Percentiles rank a stretch among this genome's conserved stretches.
Evolutionary conservation across 208 protist genomes (phyloP).

Genomic region (Leishmania lainsoni): DNA sequence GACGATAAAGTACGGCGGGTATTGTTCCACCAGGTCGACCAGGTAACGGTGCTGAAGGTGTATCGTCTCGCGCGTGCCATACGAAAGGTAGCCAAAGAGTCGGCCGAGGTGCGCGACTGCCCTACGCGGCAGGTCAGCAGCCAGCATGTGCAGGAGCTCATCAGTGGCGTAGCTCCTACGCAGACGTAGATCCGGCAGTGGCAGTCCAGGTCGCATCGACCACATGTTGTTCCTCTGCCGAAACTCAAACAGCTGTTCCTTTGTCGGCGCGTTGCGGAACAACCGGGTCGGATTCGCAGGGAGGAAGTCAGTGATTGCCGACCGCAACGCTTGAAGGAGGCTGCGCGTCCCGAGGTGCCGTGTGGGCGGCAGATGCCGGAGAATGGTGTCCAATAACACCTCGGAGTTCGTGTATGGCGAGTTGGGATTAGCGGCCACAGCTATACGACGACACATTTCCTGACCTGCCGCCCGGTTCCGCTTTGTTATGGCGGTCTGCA

Average conservation of each 20-base stretch:
- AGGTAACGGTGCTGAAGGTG: constrained; percentile 26
- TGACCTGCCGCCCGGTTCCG: constrained; percentile 22
- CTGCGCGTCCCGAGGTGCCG: constrained; percentile 47
- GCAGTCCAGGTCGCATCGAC: constrained; percentile 50
- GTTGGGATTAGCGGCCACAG: constrained; percentile 43
- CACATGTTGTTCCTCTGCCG: constrained; percentile 43
- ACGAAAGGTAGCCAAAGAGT: constrained; percentile 47
- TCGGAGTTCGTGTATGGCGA: constrained; percentile 46
- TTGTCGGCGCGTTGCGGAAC: constrained; percentile 38
- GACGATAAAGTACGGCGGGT: constrained; percentile 56
- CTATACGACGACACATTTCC: constrained; percentile 47
- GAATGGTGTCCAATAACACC: constrained; percentile 45
- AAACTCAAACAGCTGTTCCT: constrained; percentile 72
- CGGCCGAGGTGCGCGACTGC: constrained; percentile 11
- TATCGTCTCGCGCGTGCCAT: constrained; percentile 44
- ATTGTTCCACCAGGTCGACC: constrained; percentile 32
- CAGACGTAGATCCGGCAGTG: constrained; percentile 54
- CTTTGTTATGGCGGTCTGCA: constrained; percentile 33
- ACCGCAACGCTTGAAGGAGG: constrained; percentile 40
- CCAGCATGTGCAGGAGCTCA: constrained; percentile 51
- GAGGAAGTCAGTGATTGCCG: constrained; percentile 45
- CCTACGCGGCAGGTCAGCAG: constrained; percentile 35
- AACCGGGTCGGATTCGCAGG: constrained; percentile 36
- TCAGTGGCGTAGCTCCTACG: constrained; percentile 46
- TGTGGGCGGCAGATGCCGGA: constrained; percentile 45